phyloP scores from a whole-genome alignment of 768 basidiomycete genomes.

The Russula lepida region DNA sequence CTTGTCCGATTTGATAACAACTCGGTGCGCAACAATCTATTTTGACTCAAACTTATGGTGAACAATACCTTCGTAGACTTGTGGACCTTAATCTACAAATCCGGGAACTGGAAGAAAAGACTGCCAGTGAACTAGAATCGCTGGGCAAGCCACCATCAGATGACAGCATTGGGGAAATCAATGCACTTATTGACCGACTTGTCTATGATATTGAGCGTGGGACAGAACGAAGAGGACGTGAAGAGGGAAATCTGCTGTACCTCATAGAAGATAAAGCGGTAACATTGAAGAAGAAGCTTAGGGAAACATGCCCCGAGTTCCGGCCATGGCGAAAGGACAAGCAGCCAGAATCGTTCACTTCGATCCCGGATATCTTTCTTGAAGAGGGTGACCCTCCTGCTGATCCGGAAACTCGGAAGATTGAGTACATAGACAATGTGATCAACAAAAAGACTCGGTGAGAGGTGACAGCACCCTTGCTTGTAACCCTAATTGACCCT shows the following conservation, averaged over 20 bases:
- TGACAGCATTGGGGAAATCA: slow-evolving; percentile 48
- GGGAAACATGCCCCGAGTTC: slow-evolving; percentile 15
- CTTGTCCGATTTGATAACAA: not conserved
- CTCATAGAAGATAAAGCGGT: slow-evolving; percentile 1
- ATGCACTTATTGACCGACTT: slow-evolving; percentile 39
- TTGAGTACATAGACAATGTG: slow-evolving; percentile 13
- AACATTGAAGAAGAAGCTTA: slow-evolving; percentile 1
- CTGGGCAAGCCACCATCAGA: slow-evolving; percentile 43
- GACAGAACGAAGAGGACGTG: slow-evolving; percentile 39
- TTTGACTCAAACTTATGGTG: not conserved
- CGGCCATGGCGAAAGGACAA: slow-evolving; percentile 1
- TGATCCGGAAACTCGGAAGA: not conserved
- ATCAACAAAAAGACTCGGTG: not conserved
- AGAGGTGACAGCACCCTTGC: not conserved
- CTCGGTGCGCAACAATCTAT: not conserved
- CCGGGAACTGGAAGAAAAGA: slow-evolving; percentile 30
- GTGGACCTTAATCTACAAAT: slow-evolving; percentile 51
- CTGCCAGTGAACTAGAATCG: slow-evolving; percentile 23
- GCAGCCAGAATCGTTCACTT: not conserved
- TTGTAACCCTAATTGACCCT: not conserved
- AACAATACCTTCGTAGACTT: slow-evolving; percentile 33
- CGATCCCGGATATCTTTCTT: not conserved
- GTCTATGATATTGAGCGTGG: slow-evolving; percentile 34
- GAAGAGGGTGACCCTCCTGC: not conserved
- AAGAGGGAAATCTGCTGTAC: slow-evolving; percentile 21